phyloP scores from a whole-genome alignment of 139 green algal species.

The Auxenochlorella pyrenoidosa region DNA sequence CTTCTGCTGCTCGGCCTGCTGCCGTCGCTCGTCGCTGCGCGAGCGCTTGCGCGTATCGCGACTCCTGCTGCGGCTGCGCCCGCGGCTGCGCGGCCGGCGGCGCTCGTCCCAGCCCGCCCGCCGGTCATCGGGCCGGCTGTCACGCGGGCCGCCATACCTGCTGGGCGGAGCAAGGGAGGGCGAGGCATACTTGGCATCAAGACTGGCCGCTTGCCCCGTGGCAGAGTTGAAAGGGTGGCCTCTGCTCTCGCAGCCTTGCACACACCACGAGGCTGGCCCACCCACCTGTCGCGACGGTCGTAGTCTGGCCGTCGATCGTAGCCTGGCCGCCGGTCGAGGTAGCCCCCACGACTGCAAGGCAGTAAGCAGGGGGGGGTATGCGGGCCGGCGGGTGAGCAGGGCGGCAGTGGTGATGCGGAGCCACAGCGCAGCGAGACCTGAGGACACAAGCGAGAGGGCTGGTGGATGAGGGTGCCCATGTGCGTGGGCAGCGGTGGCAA shows the following conservation, averaged over 20 bases:
- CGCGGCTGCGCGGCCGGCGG: slow-evolving; percentile 8
- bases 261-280: too few species aligned
- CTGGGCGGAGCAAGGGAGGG: not conserved
- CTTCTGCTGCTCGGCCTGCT: slow-evolving; percentile 26
- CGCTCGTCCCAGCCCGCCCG: not conserved
- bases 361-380: too few species aligned
- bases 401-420: too few species aligned
- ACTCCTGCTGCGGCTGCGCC: slow-evolving; percentile 2
- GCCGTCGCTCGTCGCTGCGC: slow-evolving; percentile 28
- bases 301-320: slow-evolving; percentile 1
- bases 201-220: not conserved
- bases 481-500: not conserved
- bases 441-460: too few species aligned
- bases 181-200: not conserved
- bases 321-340: not conserved
- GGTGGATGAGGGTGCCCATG: too few species aligned
- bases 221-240: too few species aligned
- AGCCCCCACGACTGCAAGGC: not conserved
- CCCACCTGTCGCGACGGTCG: not conserved
- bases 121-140: not conserved
- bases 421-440: too few species aligned
- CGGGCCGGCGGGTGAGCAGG: too few species aligned
- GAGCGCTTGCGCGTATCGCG: slow-evolving; percentile 9
- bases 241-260: too few species aligned
- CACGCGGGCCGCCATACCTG: not conserved